Base-by-base conservation (phyloP, 257 asterid genomes). In the Nicotiana otophora region DNA sequence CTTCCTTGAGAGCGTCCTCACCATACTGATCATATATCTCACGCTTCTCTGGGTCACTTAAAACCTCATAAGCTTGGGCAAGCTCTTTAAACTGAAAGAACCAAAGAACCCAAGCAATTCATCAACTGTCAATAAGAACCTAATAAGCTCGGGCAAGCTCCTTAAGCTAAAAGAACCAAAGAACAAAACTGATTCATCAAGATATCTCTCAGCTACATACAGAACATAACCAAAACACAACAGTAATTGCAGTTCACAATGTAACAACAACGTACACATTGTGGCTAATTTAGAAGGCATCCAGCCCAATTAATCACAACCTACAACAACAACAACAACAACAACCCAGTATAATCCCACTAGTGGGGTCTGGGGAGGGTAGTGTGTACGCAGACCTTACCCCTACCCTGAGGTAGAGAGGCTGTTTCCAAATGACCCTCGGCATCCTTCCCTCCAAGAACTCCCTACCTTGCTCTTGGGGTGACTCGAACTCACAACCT, bases 1-100 rank as follows among this genome's bases (percentile, higher is more conserved):
- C 98, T 86, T 94, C 98, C 92, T 94, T 94, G 57, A 94, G 90
- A 54, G 95, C 97, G 85, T 94, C 98, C 88, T 94, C 98, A 70
- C 98, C 98, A 89, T 94, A 94, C 81, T 91, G 95, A 85, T 94
- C 98, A 42, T 94, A 94, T 65, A 94, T 91, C 67, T 94, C 97
- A 55, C 98, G 97, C 90, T 94, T 94, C 87, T 94, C 98, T 0
- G 93, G 92, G 69, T 94, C 97, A 85, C 89, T 92, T 81, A 94
- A 85, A 30, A 94, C 94, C 84, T 94, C 98, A 75, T 94, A 94
- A 33, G 98, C 97, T 86, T 94, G 98, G 17, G 97, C 94, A 72
- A 94, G 88, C 91, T 94, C 98, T 83, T 94, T 94, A 81, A 94
- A 92, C 98, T 94, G 83, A 23, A 84, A 81, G 12, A 78, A 11